These are phyloP conservation scores for Cetraspora pellucida DNA, from an alignment of 192 early-diverging fungal species.

Conservation along the genomic window DNA sequence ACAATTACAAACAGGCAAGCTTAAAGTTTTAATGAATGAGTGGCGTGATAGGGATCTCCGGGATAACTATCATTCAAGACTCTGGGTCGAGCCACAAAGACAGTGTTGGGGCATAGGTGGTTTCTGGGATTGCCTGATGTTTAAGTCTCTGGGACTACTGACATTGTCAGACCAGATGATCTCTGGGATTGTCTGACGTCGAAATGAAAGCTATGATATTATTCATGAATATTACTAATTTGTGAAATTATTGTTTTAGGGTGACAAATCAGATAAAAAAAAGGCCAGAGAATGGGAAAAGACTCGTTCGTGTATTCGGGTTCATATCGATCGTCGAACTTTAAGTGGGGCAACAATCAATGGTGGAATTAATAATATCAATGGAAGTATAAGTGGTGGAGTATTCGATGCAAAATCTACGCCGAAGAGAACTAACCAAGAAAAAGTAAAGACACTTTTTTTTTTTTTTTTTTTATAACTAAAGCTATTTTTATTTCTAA, in stretches of 20 bases:
- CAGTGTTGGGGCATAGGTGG: constrained; percentile 15
- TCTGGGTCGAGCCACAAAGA: constrained; percentile 13
- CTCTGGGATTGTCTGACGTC: constrained; percentile 17
- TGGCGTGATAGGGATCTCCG: constrained; percentile 11
- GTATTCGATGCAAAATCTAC: constrained; percentile 1
- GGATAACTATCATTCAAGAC: constrained; percentile 14
- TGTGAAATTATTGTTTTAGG: constrained; percentile 7
- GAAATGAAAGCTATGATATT: constrained; percentile 9
- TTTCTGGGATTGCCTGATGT: constrained; percentile 9
- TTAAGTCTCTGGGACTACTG: constrained; percentile 12
- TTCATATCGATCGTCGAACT: constrained; percentile 11
- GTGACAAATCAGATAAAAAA: neutral
- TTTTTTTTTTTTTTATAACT: constrained; percentile 13
- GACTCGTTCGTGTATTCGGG: neutral
- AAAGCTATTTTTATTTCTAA: constrained; percentile 27
- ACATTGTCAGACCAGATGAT: constrained; percentile 14
- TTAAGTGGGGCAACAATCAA: neutral
- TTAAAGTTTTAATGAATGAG: constrained; percentile 7
- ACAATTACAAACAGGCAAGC: constrained; percentile 9
- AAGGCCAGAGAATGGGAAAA: constrained; percentile 14
- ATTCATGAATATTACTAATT: constrained; percentile 13
- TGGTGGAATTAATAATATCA: constrained; percentile 7
- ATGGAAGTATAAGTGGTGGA: constrained; percentile 15
- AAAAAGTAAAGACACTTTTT: constrained; percentile 25
- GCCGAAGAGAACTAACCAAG: constrained; percentile 7